These are phyloP conservation scores for Castanopsis chinensis DNA, from an alignment of 306 rosid species.

Conservation along the genomic window DNA sequence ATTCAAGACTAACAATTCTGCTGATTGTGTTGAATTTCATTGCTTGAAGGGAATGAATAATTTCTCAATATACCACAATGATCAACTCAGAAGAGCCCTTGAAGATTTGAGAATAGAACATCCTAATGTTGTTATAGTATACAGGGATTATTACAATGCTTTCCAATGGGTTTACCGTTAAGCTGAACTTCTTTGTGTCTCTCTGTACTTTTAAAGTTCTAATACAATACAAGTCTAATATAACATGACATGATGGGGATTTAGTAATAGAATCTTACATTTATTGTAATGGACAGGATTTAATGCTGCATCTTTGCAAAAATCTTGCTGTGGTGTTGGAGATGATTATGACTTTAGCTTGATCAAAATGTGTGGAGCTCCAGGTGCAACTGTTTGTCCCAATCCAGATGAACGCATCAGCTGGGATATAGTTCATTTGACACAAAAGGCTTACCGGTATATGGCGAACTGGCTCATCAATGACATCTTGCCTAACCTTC, in stretches of 20 bases:
- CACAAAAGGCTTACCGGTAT: neutral
- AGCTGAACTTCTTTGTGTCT: neutral
- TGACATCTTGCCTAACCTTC: neutral
- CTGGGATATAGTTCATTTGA: conserved; percentile 25
- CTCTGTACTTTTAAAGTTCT: neutral
- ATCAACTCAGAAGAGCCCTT: conserved; percentile 9
- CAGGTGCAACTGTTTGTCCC: neutral
- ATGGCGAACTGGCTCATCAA: conserved; percentile 19
- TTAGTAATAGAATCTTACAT: neutral
- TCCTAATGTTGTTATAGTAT: conserved; percentile 3
- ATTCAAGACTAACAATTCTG: conserved; percentile 3
- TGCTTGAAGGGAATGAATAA: conserved; percentile 7
- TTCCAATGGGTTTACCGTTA: conserved; percentile 6
- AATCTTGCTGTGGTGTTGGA: conserved; percentile 26
- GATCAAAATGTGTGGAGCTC: neutral
- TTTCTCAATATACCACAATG: conserved; percentile 14
- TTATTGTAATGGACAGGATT: neutral
- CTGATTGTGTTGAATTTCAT: neutral
- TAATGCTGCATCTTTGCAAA: conserved; percentile 14
- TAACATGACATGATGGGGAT: neutral
- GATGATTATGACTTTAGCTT: neutral
- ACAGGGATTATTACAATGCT: conserved; percentile 17
- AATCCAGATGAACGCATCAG: conserved; percentile 5
- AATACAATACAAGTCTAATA: neutral
- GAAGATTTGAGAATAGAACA: conserved; percentile 5